Evolutionary conservation across 495 filamentous ascomycete species (phyloP).

Genomic region (Melanomma pulvis-pyrius): DNA sequence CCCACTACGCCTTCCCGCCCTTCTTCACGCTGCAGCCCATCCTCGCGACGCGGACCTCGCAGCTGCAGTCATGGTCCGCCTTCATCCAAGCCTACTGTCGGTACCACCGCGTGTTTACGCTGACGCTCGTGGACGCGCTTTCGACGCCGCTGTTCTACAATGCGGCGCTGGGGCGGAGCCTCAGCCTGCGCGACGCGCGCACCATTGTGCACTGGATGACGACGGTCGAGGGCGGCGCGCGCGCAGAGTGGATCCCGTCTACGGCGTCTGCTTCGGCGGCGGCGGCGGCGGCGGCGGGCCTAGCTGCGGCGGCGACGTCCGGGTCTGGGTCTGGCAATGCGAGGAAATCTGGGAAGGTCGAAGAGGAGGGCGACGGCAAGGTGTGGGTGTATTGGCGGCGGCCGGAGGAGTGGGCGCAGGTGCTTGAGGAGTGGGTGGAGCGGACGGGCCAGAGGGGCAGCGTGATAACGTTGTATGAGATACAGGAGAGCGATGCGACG

Average conservation of each 20-base stretch:
- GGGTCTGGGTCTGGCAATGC: background rate
- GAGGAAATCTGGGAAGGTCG: conserved; percentile 30
- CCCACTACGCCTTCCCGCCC: conserved; percentile 65
- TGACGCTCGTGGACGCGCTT: conserved; percentile 65
- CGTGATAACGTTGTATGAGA: conserved; percentile 77
- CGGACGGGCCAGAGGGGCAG: conserved; percentile 71
- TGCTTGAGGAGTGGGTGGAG: conserved; percentile 61
- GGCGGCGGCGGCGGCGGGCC: background rate
- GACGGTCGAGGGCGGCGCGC: conserved; percentile 60
- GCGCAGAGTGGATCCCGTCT: conserved; percentile 66
- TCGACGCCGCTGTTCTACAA: conserved; percentile 65
- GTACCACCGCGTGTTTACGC: conserved; percentile 69
- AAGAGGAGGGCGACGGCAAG: conserved; percentile 41
- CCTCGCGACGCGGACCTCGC: conserved; percentile 69
- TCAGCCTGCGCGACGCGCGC: conserved; percentile 64
- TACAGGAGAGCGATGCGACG: conserved; percentile 68
- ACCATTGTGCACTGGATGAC: conserved; percentile 75
- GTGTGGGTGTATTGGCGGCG: conserved; percentile 72
- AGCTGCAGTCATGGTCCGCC: conserved; percentile 81
- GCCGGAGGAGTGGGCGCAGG: conserved; percentile 74
- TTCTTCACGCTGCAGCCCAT: conserved; percentile 84
- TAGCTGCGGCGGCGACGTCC: background rate
- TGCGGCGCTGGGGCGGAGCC: conserved; percentile 53
- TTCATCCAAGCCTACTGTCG: conserved; percentile 84
- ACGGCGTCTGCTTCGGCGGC: background rate